Base-by-base conservation (phyloP, 2,329 filamentous ascomycete species). In the Microcyclosporella mali region DNA sequence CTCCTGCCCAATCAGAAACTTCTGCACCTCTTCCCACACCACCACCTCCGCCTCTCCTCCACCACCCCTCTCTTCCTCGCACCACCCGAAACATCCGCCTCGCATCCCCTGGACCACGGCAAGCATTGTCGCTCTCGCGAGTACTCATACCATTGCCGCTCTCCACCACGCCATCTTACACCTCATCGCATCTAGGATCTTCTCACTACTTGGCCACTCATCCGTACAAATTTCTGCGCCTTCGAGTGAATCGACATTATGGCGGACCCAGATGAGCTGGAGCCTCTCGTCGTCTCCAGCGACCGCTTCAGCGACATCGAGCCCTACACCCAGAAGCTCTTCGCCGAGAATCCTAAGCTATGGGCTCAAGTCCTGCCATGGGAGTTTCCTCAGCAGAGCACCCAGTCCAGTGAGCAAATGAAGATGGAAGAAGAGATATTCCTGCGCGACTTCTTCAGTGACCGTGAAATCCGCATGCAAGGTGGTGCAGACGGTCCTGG, bases 321-420 rank as follows among this genome's bases (percentile, higher is more conserved):
- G 28, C 56, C 59, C n/a, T 63, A 61, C 56, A 47, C 44, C 40
- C 42, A 52, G 19, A 33, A 43, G 37, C 48, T 61, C 33, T 60
- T 57, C 49, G 40, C 36, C 29, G 40, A 41, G n/a, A 51, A 57
- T n/a, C 37, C 37, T 3, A 27, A 49, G 17, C 53, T 51, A 41
- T 64, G 59, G 56, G 41, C 48, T 16, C 37, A 40, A 17, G 52
- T 64, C 33, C 51, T 63, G 36, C 60, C 58, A 10, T 59, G 58
- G 50, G 48, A 64, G 14, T 64, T 62, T 33, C 62, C 61, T 6
- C 53, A 52, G 16, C 33, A 49, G 9, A 55, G 48, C 29, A 51
- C 42, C 36, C 53, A 55, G 32, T 50, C 56, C 33, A 25, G 21
- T 4, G 21, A 25, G 6, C 21, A 25, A 9, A 25, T 25, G 21